phyloP scores from a whole-genome alignment of 2,329 filamentous ascomycete genomes.

The Pyrenophora tritici-repentis region DNA sequence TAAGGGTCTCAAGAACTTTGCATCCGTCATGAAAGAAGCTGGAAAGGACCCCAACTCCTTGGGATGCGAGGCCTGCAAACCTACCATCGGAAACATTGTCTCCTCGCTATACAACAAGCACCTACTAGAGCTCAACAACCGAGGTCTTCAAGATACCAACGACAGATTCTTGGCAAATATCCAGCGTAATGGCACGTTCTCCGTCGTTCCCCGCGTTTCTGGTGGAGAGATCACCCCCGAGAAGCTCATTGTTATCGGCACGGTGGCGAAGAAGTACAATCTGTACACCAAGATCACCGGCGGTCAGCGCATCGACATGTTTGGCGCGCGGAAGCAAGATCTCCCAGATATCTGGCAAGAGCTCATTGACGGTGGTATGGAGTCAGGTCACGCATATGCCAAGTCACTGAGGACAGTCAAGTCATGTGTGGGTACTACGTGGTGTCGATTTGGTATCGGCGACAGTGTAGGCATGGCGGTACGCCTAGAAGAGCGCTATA shows the following conservation, averaged over 20 bases:
- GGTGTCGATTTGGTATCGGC: conserved; percentile 87
- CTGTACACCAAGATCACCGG: conserved; percentile 93
- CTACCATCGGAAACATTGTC: conserved; percentile 78
- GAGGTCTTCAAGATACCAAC: conserved; percentile 88
- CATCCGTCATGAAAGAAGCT: conserved; percentile 76
- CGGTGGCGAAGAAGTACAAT: conserved; percentile 80
- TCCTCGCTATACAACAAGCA: conserved; percentile 83
- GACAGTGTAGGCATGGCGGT: conserved; percentile 93
- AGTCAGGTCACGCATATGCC: conserved; percentile 88
- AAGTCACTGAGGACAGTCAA: conserved; percentile 90
- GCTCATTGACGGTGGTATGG: conserved; percentile 82
- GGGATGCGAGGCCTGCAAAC: conserved; percentile 88
- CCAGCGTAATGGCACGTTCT: conserved; percentile 88
- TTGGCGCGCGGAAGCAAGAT: conserved; percentile 87
- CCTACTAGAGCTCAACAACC: conserved; percentile 70
- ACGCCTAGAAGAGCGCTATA: conserved; percentile 85
- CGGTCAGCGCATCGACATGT: conserved; percentile 90
- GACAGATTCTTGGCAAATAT: conserved; percentile 88
- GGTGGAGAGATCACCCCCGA: conserved; percentile 88
- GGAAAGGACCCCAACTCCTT: conserved; percentile 73
- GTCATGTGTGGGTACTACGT: conserved; percentile 87
- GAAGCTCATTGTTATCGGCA: conserved; percentile 80
- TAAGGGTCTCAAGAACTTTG: conserved; percentile 73
- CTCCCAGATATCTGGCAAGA: conserved; percentile 80
- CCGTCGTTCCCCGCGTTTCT: conserved; percentile 80